Evolutionary conservation across 371 early-diverging fungal species (phyloP), one percentile per base, ranked within the genome.

Genomic region (Chytridium lagenaria): DNA sequence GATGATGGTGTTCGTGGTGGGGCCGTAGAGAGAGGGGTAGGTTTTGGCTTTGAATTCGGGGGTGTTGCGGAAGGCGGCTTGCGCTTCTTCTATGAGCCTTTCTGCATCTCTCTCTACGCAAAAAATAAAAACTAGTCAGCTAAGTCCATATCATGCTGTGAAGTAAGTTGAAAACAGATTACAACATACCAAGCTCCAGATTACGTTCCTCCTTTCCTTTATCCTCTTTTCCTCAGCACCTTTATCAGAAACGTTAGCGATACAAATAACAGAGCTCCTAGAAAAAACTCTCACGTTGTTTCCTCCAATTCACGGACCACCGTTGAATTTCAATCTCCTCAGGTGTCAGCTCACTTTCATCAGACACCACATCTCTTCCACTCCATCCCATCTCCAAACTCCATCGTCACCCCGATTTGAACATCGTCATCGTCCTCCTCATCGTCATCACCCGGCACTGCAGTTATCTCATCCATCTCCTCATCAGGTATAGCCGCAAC

Each of bases 261-360:
- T 19, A 67, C 15, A 7, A 67, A 34, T 2, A 12, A 33, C 23
- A 19, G 26, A 65, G 1, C 23, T 7, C 12, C 34, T 30, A 64
- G 64, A 50, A 34, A 37, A 28, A 1, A 51, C 12, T n/a, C 75
- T 75, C n/a, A 72, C 77, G 69, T 52, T 67, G 30, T 36, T 65
- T 55, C 33, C 44, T 67, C 72, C 72, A 77, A 34, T 52, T 68
- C 26, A 77, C 37, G 1, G 73, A 73, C 70, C 69, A 77, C 39
- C 77, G 26, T 50, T 77, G 77, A 50, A 77, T 77, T 36, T 59
- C 77, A 36, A 77, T 77, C 59, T 77, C 77, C 40, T 72, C 73
- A 1, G 69, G 66, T 1, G 77, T 73, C 36, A 77, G 57, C 66
- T 77, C 77, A 55, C 67, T 69, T 50, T 77, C 77, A 38, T 72